Percentiles rank a stretch among this genome's conserved stretches.
Conservation (phyloP, 768 basidiomycete species). For the Panus rudis region DNA sequence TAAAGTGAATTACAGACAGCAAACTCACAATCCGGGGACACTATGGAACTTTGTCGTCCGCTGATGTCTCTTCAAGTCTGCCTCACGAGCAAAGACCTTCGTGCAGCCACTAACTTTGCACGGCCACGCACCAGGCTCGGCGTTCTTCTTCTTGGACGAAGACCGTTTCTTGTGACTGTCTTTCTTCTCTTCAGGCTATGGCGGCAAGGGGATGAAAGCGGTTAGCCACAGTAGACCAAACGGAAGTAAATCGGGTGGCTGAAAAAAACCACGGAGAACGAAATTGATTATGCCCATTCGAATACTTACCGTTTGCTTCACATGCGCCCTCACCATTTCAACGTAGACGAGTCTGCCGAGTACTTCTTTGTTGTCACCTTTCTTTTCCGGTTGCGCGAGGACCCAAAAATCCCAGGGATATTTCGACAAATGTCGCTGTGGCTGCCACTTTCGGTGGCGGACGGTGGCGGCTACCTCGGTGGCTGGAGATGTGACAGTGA, state of each 20-base stretch:
- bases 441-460: too few relatives aligned
- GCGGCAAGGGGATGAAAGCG: conserved; percentile 7
- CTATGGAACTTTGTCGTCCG: conserved; percentile 74
- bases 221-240: conserved; percentile 22
- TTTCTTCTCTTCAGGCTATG: conserved; percentile 35
- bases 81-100: conserved; percentile 78
- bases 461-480: too few relatives aligned
- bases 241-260: conserved; percentile 21
- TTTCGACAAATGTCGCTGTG: too few relatives aligned
- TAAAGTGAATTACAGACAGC: conserved; percentile 20
- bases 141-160: conserved; percentile 37
- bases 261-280: conserved; percentile 18
- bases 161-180: conserved; percentile 34
- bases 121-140: conserved; percentile 58
- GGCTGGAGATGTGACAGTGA: too few relatives aligned
- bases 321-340: conserved; percentile 22
- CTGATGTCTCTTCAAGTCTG: conserved; percentile 76
- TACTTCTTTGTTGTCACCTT: too few relatives aligned
- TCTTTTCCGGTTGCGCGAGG: too few relatives aligned
- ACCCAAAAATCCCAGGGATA: too few relatives aligned
- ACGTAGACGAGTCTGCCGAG: too few relatives aligned
- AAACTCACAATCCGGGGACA: conserved; percentile 58
- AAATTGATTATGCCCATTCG: conserved; percentile 2
- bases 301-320: conserved; percentile 28
- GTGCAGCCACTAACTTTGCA: conserved; percentile 77